These are phyloP conservation scores for Furcasterigmium furcatum DNA, from an alignment of 2,329 filamentous ascomycete species.

Conservation along the genomic window DNA sequence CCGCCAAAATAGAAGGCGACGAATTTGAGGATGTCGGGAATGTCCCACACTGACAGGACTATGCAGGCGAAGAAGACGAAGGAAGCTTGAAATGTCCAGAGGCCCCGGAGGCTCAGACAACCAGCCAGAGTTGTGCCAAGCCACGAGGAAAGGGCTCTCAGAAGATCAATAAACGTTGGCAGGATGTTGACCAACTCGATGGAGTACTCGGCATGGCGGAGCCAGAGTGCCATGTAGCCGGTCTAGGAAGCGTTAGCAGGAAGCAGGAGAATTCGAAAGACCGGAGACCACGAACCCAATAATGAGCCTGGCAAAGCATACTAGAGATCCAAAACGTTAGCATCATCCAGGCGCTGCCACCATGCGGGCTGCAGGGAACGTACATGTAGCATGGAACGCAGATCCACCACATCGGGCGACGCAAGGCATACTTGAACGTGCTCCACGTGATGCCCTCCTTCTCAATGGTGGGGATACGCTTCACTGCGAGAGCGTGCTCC, in stretches of 20 bases:
- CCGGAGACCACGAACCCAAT: slow-evolving; percentile 8
- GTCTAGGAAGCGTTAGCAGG: background rate
- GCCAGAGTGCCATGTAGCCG: slow-evolving; percentile 14
- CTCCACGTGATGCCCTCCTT: slow-evolving; percentile 16
- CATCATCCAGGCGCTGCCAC: accelerated
- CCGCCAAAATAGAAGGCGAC: slow-evolving; percentile 25
- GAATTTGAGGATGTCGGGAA: slow-evolving; percentile 23
- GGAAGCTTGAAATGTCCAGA: slow-evolving; percentile 21
- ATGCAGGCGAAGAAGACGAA: slow-evolving; percentile 21
- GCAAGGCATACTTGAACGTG: slow-evolving; percentile 16
- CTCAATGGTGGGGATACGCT: slow-evolving; percentile 10
- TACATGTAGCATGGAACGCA: slow-evolving; percentile 15
- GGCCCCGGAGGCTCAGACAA: slow-evolving; percentile 19
- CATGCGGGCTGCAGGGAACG: background rate
- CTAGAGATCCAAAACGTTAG: slow-evolving; percentile 8
- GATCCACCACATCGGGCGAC: slow-evolving; percentile 17
- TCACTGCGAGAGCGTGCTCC: background rate
- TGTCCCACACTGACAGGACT: slow-evolving; percentile 23
- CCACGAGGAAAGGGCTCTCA: slow-evolving; percentile 20
- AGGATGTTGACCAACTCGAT: slow-evolving; percentile 11
- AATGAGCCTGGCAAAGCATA: slow-evolving; percentile 16
- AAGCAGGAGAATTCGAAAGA: too few species aligned
- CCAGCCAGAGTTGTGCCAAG: slow-evolving; percentile 21
- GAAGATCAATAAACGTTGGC: slow-evolving; percentile 19
- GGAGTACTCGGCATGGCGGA: slow-evolving; percentile 9